A percentile compares a stretch with the other conserved stretches of the same genome.
phyloP scores from a whole-genome alignment of 2,329 filamentous ascomycete genomes.

The Phaeosphaeriaceae sp. region DNA sequence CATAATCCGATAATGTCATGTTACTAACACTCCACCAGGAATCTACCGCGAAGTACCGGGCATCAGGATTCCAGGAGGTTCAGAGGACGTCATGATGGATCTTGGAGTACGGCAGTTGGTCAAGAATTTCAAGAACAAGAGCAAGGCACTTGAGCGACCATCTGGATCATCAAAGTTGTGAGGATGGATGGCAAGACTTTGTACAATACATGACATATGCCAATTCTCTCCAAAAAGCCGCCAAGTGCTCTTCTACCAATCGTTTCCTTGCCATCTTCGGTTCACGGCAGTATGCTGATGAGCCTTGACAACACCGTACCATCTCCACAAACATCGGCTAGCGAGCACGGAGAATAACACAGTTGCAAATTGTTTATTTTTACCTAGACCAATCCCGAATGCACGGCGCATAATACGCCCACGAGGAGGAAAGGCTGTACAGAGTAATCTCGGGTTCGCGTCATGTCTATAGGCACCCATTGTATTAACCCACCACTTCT shows the following conservation, averaged over 20 bases:
- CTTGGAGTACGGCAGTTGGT: conserved; percentile 73
- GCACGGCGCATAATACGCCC: not conserved
- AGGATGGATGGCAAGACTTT: not conserved
- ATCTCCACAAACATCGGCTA: not conserved
- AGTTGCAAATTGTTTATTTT: not conserved
- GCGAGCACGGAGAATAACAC: not conserved
- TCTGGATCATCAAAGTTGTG: conserved; percentile 55
- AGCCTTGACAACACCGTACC: not conserved
- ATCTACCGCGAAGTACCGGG: conserved; percentile 71
- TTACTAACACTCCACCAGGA: conserved; percentile 47
- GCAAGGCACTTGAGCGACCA: conserved; percentile 57
- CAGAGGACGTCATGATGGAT: conserved; percentile 76
- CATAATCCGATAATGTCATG: not conserved
- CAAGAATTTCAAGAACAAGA: conserved; percentile 70
- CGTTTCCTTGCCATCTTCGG: not conserved
- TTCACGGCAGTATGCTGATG: not conserved
- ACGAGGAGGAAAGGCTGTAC: not conserved
- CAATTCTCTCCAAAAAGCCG: not conserved
- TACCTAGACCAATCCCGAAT: not conserved
- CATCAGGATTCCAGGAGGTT: conserved; percentile 68
- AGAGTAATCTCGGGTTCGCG: not conserved
- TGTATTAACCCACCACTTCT: not conserved
- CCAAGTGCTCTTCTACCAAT: not conserved
- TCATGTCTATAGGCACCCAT: not conserved
- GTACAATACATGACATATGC: not conserved